Evolutionary conservation across 495 filamentous ascomycete genomes (phyloP).

Genomic region (Achaetomiella virescens): DNA sequence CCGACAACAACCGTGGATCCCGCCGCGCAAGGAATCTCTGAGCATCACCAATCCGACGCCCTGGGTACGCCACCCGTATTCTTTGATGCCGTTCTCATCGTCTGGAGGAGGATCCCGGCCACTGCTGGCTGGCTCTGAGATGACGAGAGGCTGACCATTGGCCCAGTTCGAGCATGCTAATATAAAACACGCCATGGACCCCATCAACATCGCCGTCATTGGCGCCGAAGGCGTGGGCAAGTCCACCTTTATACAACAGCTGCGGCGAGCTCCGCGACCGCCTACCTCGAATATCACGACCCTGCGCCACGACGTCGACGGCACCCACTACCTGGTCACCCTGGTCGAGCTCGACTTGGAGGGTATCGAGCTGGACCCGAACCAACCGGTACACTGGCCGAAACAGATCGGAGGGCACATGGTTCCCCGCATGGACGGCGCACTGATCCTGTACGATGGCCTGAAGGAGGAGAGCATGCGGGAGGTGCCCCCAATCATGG

Average conservation of each 20-base stretch:
- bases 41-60: constrained; percentile 27
- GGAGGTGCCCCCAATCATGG: constrained; percentile 60
- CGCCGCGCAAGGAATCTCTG: constrained; percentile 38
- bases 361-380: constrained; percentile 59
- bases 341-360: constrained; percentile 70
- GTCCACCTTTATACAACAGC: constrained; percentile 79
- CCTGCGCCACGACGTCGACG: constrained; percentile 71
- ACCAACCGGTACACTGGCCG: constrained; percentile 73
- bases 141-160: constrained; percentile 18
- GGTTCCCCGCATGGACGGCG: constrained; percentile 72
- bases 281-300: constrained; percentile 50
- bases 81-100: too few species aligned
- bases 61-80: constrained; percentile 27
- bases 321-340: constrained; percentile 67
- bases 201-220: constrained; percentile 81
- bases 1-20: constrained; percentile 32
- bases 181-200: constrained; percentile 44
- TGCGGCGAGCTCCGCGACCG: constrained; percentile 59
- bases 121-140: neutral
- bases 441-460: constrained; percentile 78
- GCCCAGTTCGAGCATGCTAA: constrained; percentile 22
- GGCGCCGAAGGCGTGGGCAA: constrained; percentile 79
- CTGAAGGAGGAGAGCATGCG: constrained; percentile 64
- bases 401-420: constrained; percentile 58
- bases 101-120: too few species aligned